Conservation (phyloP, 768 basidiomycete genomes). For the Lactifluus hygrophoroides region DNA sequence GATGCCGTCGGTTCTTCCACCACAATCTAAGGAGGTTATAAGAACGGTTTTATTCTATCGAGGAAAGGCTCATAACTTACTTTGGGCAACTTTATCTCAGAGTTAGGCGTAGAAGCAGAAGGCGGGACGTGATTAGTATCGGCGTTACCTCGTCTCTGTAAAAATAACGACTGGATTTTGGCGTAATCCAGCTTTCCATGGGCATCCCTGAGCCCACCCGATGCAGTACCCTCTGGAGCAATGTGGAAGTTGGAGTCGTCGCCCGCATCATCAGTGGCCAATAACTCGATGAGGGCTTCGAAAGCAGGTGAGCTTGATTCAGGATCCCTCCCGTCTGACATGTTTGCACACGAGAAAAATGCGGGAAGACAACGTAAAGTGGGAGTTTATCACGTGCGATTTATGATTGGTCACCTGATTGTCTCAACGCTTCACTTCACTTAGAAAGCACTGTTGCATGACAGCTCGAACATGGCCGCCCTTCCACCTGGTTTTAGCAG, state of each 20-base stretch:
- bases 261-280: slow-evolving; percentile 17
- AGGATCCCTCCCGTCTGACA: neutral
- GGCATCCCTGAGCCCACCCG: slow-evolving; percentile 12
- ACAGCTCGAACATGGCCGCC: slow-evolving; percentile 32
- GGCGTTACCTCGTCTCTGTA: neutral
- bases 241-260: slow-evolving; percentile 12
- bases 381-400: no score
- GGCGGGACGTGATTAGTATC: neutral
- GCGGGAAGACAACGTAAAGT: neutral
- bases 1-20: slow-evolving; percentile 12
- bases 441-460: no score
- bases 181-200: slow-evolving; percentile 17
- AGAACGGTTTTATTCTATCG: neutral
- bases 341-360: neutral
- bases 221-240: slow-evolving; percentile 1
- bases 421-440: no score
- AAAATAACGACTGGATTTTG: slow-evolving; percentile 18
- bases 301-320: slow-evolving; percentile 10
- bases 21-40: slow-evolving; percentile 6
- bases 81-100: neutral
- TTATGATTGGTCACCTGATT: no score
- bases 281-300: slow-evolving; percentile 20
- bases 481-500: slow-evolving; percentile 27
- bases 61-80: neutral
- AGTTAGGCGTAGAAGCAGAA: neutral